Evolutionary conservation across 106 monocot species (phyloP), one percentile per base, ranked within the genome.

Genomic region (Xerophyta viscosa): DNA sequence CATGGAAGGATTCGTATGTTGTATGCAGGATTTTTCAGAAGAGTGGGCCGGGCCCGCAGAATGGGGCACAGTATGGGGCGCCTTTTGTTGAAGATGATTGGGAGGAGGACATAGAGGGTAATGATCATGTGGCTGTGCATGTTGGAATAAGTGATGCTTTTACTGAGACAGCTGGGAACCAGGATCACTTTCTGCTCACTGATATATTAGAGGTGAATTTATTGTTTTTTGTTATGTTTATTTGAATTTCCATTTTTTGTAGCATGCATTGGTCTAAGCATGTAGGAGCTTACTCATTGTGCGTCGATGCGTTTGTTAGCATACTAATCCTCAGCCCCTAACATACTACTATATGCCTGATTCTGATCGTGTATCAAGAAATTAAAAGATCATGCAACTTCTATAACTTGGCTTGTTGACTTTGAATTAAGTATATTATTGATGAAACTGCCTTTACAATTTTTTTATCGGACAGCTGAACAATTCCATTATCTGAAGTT

Each of bases 31-130:
- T 93, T 48, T 93, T 87, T 36, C 77, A 84, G 60, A 88, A 88
- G 66, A 74, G 46, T 9, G 87, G 80, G 0, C 12, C 92, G 11
- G 92, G 92, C 2, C 92, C 87, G 0, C 82, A 83, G 64, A 92
- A 92, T 52, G 91, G 91, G 0, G 91, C 84, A 8, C 91, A 84
- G 58, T 91, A 91, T 48, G 91, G 91, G 15, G 91, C 83, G 4
- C 77, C 80, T 2, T 79, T 91, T 36, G 46, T 69, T 1, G 93
- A 87, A 52, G 83, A 77, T 41, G 87, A 88, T 31, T 83, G 84
- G 87, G 83, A 74, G 20, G 67, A 74, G 19, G n/a, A n/a, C n/a
- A n/a, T n/a, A n/a, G 58, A 60, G n/a, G n/a, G n/a, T n/a, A n/a
- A n/a, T n/a, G n/a, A n/a, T n/a, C n/a, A n/a, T n/a, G n/a, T n/a